A percentile compares a stretch with the other conserved stretches of the same genome.
These are phyloP conservation scores for Melastoma candidum DNA, from an alignment of 441 rosid species.

Conservation along the genomic window DNA sequence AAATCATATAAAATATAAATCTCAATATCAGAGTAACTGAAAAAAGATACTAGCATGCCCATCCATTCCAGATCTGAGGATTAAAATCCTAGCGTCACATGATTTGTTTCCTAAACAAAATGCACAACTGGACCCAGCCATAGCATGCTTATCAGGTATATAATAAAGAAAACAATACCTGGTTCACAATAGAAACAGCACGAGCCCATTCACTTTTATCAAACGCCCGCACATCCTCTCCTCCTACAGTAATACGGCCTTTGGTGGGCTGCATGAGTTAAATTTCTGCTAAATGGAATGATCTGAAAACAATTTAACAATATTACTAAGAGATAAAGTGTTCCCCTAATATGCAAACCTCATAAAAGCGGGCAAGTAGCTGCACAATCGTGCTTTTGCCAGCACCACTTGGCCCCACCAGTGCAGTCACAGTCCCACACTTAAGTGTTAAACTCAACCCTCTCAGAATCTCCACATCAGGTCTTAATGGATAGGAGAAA, in stretches of 20 bases:
- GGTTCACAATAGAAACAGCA: conserved; percentile 85
- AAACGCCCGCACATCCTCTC: conserved; percentile 85
- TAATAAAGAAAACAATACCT: conserved; percentile 31
- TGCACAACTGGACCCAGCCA: no score
- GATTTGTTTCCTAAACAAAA: no score
- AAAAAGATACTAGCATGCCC: no score
- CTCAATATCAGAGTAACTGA: no score
- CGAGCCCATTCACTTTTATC: conserved; percentile 93
- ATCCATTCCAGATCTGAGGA: no score
- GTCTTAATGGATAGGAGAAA: conserved; percentile 83
- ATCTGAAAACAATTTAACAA: conserved; percentile 2
- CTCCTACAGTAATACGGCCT: conserved; percentile 78
- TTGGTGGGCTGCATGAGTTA: conserved; percentile 57
- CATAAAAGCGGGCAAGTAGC: conserved; percentile 84
- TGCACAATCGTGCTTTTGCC: conserved; percentile 96
- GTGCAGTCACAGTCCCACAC: conserved; percentile 79
- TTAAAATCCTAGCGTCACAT: background rate
- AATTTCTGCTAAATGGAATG: conserved; percentile 15
- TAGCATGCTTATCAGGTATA: background rate
- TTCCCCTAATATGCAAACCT: conserved; percentile 33
- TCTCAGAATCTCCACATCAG: conserved; percentile 60
- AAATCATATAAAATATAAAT: background rate
- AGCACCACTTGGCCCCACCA: conserved; percentile 94
- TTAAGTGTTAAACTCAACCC: conserved; percentile 64
- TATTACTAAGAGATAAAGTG: background rate